Evolutionary conservation across 495 filamentous ascomycete genomes (phyloP).

Genomic region (Aspergillus bertholletiae): DNA sequence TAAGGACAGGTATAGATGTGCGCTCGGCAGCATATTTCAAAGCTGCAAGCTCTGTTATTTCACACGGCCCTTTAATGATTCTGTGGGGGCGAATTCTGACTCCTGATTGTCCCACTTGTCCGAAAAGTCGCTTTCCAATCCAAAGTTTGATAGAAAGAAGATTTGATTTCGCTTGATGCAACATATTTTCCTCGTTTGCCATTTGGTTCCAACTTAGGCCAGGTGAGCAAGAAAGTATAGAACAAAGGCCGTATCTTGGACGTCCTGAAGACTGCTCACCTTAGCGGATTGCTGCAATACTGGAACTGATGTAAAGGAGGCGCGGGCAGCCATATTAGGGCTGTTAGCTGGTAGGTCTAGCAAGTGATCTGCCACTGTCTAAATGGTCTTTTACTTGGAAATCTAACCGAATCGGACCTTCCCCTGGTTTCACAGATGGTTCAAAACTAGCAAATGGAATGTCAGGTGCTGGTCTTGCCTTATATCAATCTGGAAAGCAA

Average conservation of each 20-base stretch:
- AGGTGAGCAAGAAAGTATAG: neutral
- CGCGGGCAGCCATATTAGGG: no score
- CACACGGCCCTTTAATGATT: constrained; percentile 10
- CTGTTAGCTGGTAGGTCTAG: no score
- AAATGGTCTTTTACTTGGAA: no score
- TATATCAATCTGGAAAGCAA: no score
- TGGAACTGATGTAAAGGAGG: neutral
- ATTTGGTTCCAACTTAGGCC: neutral
- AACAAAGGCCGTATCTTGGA: neutral
- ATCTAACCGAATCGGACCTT: no score
- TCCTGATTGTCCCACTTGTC: neutral
- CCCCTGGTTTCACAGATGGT: no score
- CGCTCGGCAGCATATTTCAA: neutral
- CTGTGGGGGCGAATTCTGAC: constrained; percentile 6
- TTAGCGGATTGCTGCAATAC: neutral
- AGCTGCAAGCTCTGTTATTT: neutral
- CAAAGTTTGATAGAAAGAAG: neutral
- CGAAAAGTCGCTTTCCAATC: constrained; percentile 4
- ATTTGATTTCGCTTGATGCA: neutral
- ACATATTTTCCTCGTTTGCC: neutral
- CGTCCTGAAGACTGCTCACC: neutral
- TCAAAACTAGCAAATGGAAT: no score
- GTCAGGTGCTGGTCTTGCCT: no score
- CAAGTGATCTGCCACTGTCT: no score
- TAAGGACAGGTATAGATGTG: neutral